Base-by-base conservation (phyloP, 345 rosid genomes). In the Syzygium jambos region DNA sequence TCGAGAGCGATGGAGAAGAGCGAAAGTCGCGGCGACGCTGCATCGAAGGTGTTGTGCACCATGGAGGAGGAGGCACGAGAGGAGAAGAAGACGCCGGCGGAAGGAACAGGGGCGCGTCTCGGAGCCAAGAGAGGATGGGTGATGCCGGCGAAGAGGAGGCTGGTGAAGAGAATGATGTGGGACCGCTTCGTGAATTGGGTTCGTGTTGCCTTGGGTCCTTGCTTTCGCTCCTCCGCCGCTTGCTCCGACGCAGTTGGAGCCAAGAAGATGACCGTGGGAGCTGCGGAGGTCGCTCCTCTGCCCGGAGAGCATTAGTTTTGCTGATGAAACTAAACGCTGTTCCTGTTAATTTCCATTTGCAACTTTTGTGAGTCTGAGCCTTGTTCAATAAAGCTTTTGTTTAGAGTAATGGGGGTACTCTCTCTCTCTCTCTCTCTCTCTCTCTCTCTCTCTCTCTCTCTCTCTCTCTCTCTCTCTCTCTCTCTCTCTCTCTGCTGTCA, bases 141-240 rank as follows among this genome's bases (percentile, higher is more conserved):
- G 86, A 8, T 92, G 49, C 93, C 93, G 2, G 78, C 83, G 86
- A 86, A 88, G 90, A 91, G 90, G 88, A 91, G 87, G 85, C 78
- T 88, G 78, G 94, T 94, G 88, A 92, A 93, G 92, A 89, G 91
- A 30, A 92, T 87, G 93, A 86, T 78, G 89, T 54, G 65, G 85
- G 90, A 91, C 82, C 59, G 17, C 52, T 2, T 91, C 17, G 51
- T 65, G 85, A 54, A 23, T 84, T 52, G 52, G 25, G 41, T 84
- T 0, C 5, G 30, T 83, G 23, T 41, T 51, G 85, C 51, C 34
- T 8, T 51, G 52, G 29, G 54, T 78, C 21, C 51, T 41, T 78
- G 85, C 23, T 46, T 29, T 46, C n/a, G 85, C 85, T 25, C 30
- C 3, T 46, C 53, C 23, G 43, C 43, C 78, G 17, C 43, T 30